Base-by-base conservation (phyloP, 164 flowering plant genomes). In the Macadamia tetraphylla region DNA sequence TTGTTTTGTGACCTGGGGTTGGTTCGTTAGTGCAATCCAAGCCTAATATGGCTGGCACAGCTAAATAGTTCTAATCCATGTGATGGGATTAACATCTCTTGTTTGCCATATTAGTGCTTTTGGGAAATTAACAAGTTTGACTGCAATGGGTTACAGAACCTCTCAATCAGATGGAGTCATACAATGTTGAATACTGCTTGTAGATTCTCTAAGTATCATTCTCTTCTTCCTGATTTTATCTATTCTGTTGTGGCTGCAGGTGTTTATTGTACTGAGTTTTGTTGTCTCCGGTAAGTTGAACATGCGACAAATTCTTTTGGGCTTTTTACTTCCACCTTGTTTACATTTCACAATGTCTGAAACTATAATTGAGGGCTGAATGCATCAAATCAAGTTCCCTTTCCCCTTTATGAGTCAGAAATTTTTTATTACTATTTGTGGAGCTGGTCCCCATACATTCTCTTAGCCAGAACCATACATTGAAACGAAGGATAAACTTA, bases 281-380 rank as follows among this genome's bases (percentile, higher is more conserved):
- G 71, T 80, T 48, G 71, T 83, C 30, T 88, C 93, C 40, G 86
- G 93, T 88, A 68, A 76, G 86, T 62, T 31, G 1, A 46, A 62
- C 40, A 46, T 44, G 29, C 15, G 7, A 17, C 6, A 9, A 43
- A 40, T 14, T 35, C 51, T 46, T 46, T 46, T 3, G 1, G 1
- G 3, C 0, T 46, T 46, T 46, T 11, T 46, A 3, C 6, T 46
- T 46, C 9, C 7, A 3, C 7, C 12, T 46, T 46, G 51, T 46
- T 46, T 46, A 46, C 13, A 9, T 8, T 46, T 46, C 7, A 46
- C 51, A 46, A 46, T 46, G 51, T 46, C 51, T 43, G 48, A 46
- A 46, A 46, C 51, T 46, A 11, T 46, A 46, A 9, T 8, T 46
- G 51, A 8, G 9, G 9, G 51, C 9, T 8, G 8, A 46, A 46